Conservation (phyloP, 495 filamentous ascomycete species). For the Lophiotrema nucula region DNA sequence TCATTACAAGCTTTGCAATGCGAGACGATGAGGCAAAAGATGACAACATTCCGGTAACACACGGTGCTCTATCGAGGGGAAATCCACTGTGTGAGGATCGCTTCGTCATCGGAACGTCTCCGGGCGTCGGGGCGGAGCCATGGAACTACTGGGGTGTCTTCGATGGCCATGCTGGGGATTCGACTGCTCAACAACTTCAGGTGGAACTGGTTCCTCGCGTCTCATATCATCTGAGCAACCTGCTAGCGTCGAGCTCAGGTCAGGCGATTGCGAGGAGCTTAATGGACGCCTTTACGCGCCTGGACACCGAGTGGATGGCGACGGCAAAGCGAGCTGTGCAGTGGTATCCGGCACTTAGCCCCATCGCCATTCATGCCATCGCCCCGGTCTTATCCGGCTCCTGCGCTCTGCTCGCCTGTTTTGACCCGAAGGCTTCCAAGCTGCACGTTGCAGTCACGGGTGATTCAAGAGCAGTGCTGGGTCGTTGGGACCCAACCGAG, state of each 20-base stretch:
- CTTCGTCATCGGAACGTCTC: constrained; percentile 10
- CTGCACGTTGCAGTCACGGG: constrained; percentile 60
- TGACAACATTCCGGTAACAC: constrained; percentile 18
- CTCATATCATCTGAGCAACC: constrained; percentile 33
- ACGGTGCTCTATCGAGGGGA: constrained; percentile 10
- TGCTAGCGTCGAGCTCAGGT: background rate
- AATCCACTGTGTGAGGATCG: constrained; percentile 24
- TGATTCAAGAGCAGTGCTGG: constrained; percentile 62
- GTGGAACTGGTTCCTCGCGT: constrained; percentile 47
- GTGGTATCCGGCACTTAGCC: constrained; percentile 32
- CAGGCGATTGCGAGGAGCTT: constrained; percentile 19
- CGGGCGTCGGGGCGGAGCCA: constrained; percentile 8
- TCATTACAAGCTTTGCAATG: constrained; percentile 11
- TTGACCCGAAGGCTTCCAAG: constrained; percentile 48
- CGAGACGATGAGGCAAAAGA: constrained; percentile 13
- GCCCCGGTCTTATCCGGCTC: constrained; percentile 54
- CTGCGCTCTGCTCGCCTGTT: constrained; percentile 59
- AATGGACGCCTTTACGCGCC: constrained; percentile 39
- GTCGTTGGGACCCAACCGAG: constrained; percentile 43
- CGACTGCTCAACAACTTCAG: constrained; percentile 47
- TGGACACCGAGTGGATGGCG: constrained; percentile 20
- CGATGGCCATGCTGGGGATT: constrained; percentile 53
- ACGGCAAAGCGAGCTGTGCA: constrained; percentile 43
- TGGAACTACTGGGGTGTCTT: constrained; percentile 54
- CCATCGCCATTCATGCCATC: constrained; percentile 13